phyloP scores from a whole-genome alignment of 2,329 filamentous ascomycete genomes.

The Beauveria asiatica region DNA sequence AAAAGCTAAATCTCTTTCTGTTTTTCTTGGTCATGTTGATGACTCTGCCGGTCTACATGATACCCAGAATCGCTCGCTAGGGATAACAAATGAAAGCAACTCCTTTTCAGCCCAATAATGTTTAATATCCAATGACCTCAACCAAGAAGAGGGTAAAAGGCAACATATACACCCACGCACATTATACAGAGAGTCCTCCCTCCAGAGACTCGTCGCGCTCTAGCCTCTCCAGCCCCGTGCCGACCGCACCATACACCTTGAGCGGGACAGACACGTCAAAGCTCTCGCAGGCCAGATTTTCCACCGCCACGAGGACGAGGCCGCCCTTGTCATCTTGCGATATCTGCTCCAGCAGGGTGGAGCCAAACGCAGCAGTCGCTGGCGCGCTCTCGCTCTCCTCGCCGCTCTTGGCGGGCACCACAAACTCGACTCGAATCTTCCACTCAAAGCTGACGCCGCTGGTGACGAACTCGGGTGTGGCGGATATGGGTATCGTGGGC shows the following conservation, averaged over 20 bases:
- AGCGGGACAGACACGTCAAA: constrained; percentile 85
- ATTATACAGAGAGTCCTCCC: constrained; percentile 33
- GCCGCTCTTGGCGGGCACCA: constrained; percentile 54
- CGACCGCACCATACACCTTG: constrained; percentile 63
- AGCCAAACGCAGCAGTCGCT: constrained; percentile 17
- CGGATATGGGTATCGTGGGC: constrained; percentile 71
- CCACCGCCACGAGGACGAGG: constrained; percentile 64
- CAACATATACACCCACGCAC: not conserved
- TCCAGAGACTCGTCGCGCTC: constrained; percentile 47
- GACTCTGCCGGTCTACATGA: not conserved
- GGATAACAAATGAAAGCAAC: not conserved
- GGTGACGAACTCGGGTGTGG: constrained; percentile 87
- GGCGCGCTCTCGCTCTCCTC: constrained; percentile 17
- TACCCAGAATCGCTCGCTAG: not conserved
- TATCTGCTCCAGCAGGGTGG: constrained; percentile 66
- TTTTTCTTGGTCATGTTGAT: not conserved
- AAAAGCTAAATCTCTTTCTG: not conserved
- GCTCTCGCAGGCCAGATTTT: constrained; percentile 74
- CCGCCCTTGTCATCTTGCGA: constrained; percentile 71
- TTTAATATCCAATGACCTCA: constrained; percentile 6
- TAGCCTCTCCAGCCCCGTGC: constrained; percentile 46
- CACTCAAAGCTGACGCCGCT: constrained; percentile 81
- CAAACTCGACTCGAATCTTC: constrained; percentile 87
- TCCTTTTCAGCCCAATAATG: not conserved
- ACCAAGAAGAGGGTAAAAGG: not conserved